phyloP scores from a whole-genome alignment of 805 yeast species.

The Barnettozyma vustinii region DNA sequence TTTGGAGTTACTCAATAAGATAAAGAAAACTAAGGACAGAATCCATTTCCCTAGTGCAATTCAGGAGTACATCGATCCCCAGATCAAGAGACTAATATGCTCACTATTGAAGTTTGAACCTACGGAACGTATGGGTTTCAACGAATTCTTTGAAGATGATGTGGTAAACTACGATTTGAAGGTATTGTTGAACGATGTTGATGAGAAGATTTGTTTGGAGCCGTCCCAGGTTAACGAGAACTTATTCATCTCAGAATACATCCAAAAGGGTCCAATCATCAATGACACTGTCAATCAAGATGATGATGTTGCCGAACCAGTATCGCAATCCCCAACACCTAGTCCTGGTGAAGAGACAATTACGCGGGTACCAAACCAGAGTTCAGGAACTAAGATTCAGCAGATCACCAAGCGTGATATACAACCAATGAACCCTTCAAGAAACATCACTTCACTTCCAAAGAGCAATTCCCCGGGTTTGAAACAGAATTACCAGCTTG shows the following conservation, averaged over 20 bases:
- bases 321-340: constrained; percentile 3
- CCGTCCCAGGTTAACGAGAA: constrained; percentile 65
- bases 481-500: background rate
- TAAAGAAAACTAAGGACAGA: constrained; percentile 73
- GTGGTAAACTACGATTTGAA: constrained; percentile 51
- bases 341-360: background rate
- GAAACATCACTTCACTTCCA: constrained; percentile 6
- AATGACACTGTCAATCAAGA: constrained; percentile 16
- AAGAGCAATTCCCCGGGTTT: background rate
- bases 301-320: constrained; percentile 15
- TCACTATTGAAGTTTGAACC: constrained; percentile 80
- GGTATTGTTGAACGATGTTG: constrained; percentile 27
- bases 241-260: constrained; percentile 79
- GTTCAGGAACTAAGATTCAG: constrained; percentile 8
- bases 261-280: constrained; percentile 31
- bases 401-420: constrained; percentile 23
- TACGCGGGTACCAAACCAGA: background rate
- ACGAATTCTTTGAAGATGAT: constrained; percentile 77
- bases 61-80: constrained; percentile 44
- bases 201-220: constrained; percentile 56
- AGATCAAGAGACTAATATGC: constrained; percentile 65
- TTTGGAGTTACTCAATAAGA: constrained; percentile 79
- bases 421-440: constrained; percentile 19
- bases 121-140: constrained; percentile 79
- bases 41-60: constrained; percentile 71